Evolutionary conservation across 2,329 filamentous ascomycete species (phyloP), one percentile per base, ranked within the genome.

Genomic region (Microcyclospora pomicola): DNA sequence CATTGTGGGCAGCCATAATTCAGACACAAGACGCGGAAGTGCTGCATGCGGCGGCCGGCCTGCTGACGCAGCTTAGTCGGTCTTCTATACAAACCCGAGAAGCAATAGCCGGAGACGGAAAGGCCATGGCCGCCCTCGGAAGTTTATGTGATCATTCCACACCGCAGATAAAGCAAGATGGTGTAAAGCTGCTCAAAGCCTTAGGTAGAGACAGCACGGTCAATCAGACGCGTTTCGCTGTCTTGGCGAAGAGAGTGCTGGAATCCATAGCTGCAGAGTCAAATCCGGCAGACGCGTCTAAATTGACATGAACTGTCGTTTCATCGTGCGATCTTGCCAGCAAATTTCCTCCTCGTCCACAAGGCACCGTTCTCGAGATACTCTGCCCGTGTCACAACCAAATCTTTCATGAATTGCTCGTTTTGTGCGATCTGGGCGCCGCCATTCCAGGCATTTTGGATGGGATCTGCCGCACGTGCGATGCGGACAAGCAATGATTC

Each of bases 401-500:
- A 61, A 35, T 71, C 70, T 42, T 77, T 71, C 36, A 92, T 46
- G 36, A 67, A 66, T 30, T 81, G 69, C 31, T 69, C 67, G 50
- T 87, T 77, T 36, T 65, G 73, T 1, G 85, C 85, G 39, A 95
- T 66, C 41, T 76, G 72, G 15, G 82, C 81, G n/a, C 79, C 88
- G 12, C 91, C 91, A 10, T 76, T 63, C 88, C 88, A 98, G 0
- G 82, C 85, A 46, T 78, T 83, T 15, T 75, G 78, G 47, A 94
- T 69, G 0, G 88, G 83, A 52, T 93, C 73, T 12, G 68, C 61
- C 1, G 82, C 77, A 35, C 73, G 70, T 2, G 75, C 75, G 1
- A 92, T 78, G 15, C 84, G 69, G 1, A 94, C 79, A 7, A 79
- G 66, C 52, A 85, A 91, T 45, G 88, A 82, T 31, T 82, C 76